Conservation (phyloP, 768 basidiomycete species). For the Lactarius psammicola region DNA sequence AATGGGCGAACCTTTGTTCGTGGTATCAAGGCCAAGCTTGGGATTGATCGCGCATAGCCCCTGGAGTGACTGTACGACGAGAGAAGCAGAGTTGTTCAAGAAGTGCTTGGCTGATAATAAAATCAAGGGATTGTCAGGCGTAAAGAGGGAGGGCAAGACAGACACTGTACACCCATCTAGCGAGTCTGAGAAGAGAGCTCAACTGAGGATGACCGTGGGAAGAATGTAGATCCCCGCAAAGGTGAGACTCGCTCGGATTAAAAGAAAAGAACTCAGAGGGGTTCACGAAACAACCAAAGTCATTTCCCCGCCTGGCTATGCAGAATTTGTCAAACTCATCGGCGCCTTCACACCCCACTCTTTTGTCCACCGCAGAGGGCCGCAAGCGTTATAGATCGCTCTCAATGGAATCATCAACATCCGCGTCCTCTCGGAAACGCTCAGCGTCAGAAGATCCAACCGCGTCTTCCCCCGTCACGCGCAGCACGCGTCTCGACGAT, state of each 20-base stretch:
- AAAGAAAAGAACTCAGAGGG: not conserved
- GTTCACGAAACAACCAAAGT: not conserved
- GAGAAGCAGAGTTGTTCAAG: conserved; percentile 61
- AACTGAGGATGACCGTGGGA: conserved; percentile 21
- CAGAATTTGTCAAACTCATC: conserved; percentile 11
- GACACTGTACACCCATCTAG: conserved; percentile 19
- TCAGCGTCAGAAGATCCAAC: conserved; percentile 66
- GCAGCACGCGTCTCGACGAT: conserved; percentile 35
- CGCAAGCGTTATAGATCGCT: conserved; percentile 54
- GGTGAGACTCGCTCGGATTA: too few species aligned
- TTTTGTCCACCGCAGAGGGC: conserved; percentile 13
- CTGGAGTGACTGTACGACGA: conserved; percentile 76
- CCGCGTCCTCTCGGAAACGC: conserved; percentile 76
- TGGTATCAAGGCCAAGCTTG: conserved; percentile 62
- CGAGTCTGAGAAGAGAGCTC: not conserved
- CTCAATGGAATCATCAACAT: conserved; percentile 72
- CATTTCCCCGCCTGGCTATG: conserved; percentile 13
- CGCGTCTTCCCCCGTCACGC: conserved; percentile 42
- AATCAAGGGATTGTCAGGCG: not conserved
- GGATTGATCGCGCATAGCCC: conserved; percentile 75
- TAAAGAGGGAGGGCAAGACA: not conserved
- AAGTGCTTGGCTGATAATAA: conserved; percentile 62
- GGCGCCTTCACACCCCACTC: conserved; percentile 6
- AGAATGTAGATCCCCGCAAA: not conserved
- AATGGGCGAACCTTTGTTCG: conserved; percentile 59